A percentile compares a stretch with the other conserved stretches of the same genome.
Conservation (phyloP, 345 rosid genomes). For the Heritiera fomes region DNA sequence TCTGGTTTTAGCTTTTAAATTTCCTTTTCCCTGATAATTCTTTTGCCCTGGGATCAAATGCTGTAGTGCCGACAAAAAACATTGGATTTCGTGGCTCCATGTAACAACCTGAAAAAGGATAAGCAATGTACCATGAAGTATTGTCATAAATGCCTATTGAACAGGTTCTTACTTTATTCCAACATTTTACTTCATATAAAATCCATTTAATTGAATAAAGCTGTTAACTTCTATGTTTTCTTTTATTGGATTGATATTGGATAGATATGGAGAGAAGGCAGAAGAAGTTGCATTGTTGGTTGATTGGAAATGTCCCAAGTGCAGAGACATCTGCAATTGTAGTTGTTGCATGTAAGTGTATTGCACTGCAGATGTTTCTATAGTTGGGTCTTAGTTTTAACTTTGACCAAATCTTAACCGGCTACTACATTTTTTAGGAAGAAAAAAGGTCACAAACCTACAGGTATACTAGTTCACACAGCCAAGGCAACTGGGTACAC, state of each 20-base stretch:
- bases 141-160: slow-evolving; percentile 68
- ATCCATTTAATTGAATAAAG: background rate
- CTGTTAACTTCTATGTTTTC: background rate
- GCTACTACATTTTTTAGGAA: slow-evolving; percentile 49
- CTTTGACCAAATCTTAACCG: background rate
- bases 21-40: background rate
- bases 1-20: background rate
- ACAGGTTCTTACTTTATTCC: slow-evolving; percentile 48
- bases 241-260: slow-evolving; percentile 15
- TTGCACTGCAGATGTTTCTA: background rate
- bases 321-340: slow-evolving; percentile 83
- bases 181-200: background rate
- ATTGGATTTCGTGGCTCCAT: slow-evolving; percentile 46
- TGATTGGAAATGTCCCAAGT: slow-evolving; percentile 80
- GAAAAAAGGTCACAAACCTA: slow-evolving; percentile 68
- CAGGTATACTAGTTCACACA: slow-evolving; percentile 58
- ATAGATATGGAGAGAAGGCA: slow-evolving; percentile 75
- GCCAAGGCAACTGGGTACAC: slow-evolving; percentile 73
- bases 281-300: slow-evolving; percentile 45
- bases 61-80: slow-evolving; percentile 85
- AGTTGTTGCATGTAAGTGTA: slow-evolving; percentile 71
- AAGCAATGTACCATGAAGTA: slow-evolving; percentile 51
- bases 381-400: slow-evolving; percentile 3
- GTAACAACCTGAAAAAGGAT: slow-evolving; percentile 43
- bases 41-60: slow-evolving; percentile 21